Conservation (phyloP, 768 basidiomycete species). For the Pleurotus tuber-regium region DNA sequence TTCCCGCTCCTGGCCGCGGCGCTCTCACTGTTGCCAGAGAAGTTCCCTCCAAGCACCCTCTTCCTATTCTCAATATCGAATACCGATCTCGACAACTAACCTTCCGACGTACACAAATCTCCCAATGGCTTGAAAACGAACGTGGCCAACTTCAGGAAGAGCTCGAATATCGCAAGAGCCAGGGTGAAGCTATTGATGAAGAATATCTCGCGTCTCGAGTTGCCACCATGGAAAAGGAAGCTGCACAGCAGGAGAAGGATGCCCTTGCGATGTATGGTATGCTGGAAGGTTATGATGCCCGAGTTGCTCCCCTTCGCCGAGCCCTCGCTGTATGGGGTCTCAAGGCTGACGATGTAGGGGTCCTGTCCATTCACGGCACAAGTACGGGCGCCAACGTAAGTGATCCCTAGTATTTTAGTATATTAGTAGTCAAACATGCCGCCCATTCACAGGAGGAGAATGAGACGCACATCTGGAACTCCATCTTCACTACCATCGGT, state of each 20-base stretch:
- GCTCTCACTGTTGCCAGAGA: constrained; percentile 88
- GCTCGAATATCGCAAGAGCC: constrained; percentile 54
- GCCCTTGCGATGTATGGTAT: constrained; percentile 93
- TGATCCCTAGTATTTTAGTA: constrained; percentile 13
- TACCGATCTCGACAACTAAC: constrained; percentile 93
- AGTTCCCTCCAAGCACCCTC: constrained; percentile 72
- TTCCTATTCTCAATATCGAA: constrained; percentile 76
- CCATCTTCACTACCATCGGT: constrained; percentile 83
- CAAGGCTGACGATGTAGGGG: constrained; percentile 88
- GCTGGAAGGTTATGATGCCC: constrained; percentile 85
- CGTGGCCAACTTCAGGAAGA: constrained; percentile 83
- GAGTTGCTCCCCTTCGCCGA: constrained; percentile 87
- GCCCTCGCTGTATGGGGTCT: constrained; percentile 97
- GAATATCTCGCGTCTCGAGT: constrained; percentile 77
- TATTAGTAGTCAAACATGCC: no score
- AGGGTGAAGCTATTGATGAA: constrained; percentile 51
- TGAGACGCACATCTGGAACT: constrained; percentile 96
- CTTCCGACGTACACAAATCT: constrained; percentile 94
- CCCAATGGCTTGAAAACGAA: constrained; percentile 92
- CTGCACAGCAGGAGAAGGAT: constrained; percentile 88
- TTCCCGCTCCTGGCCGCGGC: constrained; percentile 95
- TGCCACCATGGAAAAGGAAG: constrained; percentile 87
- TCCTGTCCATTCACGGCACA: constrained; percentile 86
- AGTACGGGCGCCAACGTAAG: constrained; percentile 80
- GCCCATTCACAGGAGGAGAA: constrained; percentile 77